A percentile compares a stretch with the other conserved stretches of the same genome.
phyloP scores from a whole-genome alignment of 1,284 basidiomycete species.

The Rhizopogon hawkerae region DNA sequence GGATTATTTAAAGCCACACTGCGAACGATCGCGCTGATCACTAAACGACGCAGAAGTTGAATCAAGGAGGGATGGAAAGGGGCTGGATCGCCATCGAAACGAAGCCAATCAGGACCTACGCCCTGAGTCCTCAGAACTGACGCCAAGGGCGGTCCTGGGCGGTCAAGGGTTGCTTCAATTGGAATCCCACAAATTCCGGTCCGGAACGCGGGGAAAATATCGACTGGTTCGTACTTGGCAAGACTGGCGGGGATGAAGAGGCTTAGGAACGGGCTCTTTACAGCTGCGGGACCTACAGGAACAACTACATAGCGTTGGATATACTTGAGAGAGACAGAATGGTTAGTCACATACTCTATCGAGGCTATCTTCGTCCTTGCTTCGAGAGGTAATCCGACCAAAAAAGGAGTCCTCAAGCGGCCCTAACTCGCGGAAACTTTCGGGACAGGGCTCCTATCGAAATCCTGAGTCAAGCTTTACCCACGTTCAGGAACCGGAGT shows the following conservation, averaged over 20 bases:
- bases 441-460: neutral
- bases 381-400: neutral
- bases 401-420: neutral
- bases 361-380: neutral
- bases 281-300: neutral
- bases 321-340: neutral
- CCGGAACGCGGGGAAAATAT: neutral
- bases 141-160: neutral
- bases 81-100: neutral
- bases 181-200: neutral
- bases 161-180: neutral
- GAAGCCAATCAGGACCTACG: slow-evolving; percentile 1
- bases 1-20: neutral
- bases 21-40: neutral
- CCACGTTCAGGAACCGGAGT: slow-evolving; percentile 1
- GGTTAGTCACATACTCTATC: neutral
- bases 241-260: neutral
- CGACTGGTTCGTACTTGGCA: neutral
- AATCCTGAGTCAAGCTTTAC: neutral
- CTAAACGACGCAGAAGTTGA: neutral
- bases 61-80: neutral
- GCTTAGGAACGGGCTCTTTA: neutral
- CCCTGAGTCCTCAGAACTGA: neutral
- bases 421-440: neutral
- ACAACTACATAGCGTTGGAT: neutral